phyloP scores from a whole-genome alignment of 2,329 filamentous ascomycete species.

The Stagonosporopsis rhizophila region DNA sequence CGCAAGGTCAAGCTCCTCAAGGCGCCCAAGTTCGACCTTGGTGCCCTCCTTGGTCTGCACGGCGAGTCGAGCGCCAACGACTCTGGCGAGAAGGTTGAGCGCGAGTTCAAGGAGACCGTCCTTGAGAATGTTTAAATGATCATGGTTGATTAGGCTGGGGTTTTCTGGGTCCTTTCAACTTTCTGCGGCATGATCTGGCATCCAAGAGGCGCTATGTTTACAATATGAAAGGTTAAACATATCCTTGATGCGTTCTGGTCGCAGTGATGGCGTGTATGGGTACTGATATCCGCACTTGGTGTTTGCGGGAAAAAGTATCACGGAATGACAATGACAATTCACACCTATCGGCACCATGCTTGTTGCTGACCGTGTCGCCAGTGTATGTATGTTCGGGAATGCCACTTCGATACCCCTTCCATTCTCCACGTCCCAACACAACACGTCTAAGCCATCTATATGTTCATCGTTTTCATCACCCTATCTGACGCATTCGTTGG shows the following conservation, averaged over 20 bases:
- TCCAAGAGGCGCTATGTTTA: slow-evolving; percentile 54
- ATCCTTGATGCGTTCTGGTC: slow-evolving; percentile 43
- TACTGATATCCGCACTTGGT: slow-evolving; percentile 42
- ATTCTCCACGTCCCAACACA: too few species aligned
- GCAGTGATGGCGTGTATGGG: slow-evolving; percentile 48
- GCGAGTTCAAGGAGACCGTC: slow-evolving; percentile 99
- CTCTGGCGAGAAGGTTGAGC: slow-evolving; percentile 93
- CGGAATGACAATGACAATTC: slow-evolving; percentile 47
- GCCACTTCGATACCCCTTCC: slow-evolving; percentile 11
- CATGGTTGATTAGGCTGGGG: slow-evolving; percentile 47
- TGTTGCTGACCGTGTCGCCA: slow-evolving; percentile 19
- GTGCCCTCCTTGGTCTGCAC: slow-evolving; percentile 93
- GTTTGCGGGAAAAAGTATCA: slow-evolving; percentile 48
- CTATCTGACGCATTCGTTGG: not conserved
- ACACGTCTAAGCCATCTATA: not conserved
- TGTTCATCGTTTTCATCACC: not conserved
- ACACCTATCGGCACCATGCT: slow-evolving; percentile 22
- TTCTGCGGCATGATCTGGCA: slow-evolving; percentile 52
- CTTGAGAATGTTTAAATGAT: slow-evolving; percentile 85
- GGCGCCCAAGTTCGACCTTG: slow-evolving; percentile 98
- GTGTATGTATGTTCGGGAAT: slow-evolving; percentile 15
- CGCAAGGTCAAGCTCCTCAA: slow-evolving; percentile 99
- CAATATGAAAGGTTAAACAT: slow-evolving; percentile 50
- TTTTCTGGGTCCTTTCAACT: slow-evolving; percentile 50
- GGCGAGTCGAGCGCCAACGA: slow-evolving; percentile 97